phyloP scores from a whole-genome alignment of 495 filamentous ascomycete species.

The Neohortaea acidophila region DNA sequence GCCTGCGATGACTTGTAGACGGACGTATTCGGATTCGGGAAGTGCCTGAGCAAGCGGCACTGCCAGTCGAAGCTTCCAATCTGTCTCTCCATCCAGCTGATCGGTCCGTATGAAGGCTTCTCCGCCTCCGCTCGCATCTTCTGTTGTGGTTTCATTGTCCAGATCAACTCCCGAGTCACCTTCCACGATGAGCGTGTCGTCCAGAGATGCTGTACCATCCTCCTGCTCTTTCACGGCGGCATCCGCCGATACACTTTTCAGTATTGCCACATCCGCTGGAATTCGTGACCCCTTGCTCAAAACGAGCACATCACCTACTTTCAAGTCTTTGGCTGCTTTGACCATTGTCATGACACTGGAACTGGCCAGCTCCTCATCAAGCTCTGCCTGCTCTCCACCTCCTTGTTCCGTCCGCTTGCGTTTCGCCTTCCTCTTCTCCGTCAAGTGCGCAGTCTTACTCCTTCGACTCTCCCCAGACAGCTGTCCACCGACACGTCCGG shows the following conservation, averaged over 20 bases:
- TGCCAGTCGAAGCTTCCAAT: constrained; percentile 91
- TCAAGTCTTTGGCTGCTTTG: constrained; percentile 76
- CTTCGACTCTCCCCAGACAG: constrained; percentile 2
- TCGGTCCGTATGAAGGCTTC: constrained; percentile 97
- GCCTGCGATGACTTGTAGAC: constrained; percentile 64
- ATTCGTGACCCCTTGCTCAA: constrained; percentile 80
- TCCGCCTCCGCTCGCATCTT: constrained; percentile 32
- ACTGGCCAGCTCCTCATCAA: constrained; percentile 26
- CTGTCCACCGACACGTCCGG: constrained; percentile 7
- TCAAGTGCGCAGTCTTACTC: constrained; percentile 15
- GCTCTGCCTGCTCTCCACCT: constrained; percentile 19
- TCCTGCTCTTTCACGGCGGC: constrained; percentile 16
- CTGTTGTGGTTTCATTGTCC: constrained; percentile 11
- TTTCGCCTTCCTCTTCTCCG: constrained; percentile 12
- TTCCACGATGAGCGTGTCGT: constrained; percentile 4
- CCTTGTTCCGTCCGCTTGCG: constrained; percentile 14
- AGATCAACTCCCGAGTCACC: constrained; percentile 1
- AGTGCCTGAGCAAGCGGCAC: constrained; percentile 69
- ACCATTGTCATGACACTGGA: constrained; percentile 44
- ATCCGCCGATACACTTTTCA: constrained; percentile 69
- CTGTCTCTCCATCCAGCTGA: constrained; percentile 94
- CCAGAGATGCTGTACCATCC: constrained; percentile 16
- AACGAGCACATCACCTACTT: constrained; percentile 87
- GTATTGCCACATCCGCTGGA: constrained; percentile 84
- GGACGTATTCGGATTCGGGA: constrained; percentile 48